Percentiles rank a stretch among this genome's conserved stretches.
Conservation (phyloP, 1,284 basidiomycete genomes). For the Salmacisia buchloeana region DNA sequence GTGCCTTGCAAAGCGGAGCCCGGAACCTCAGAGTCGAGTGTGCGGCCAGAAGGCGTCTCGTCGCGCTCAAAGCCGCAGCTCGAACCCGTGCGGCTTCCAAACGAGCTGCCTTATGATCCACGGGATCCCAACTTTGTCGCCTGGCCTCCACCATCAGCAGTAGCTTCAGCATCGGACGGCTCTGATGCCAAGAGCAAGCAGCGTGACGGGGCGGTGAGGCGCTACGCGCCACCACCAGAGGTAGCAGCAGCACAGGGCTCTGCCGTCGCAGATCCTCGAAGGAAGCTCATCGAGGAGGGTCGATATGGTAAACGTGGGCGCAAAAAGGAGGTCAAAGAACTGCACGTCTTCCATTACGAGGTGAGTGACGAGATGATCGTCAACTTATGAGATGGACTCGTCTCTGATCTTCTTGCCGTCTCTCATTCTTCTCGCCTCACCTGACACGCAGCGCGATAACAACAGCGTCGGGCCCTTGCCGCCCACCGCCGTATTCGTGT, state of each 20-base stretch:
- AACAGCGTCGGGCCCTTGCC: constrained; percentile 72
- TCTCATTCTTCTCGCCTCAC: background rate
- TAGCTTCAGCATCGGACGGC: constrained; percentile 8
- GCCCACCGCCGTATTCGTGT: constrained; percentile 65
- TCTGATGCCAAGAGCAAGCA: constrained; percentile 1
- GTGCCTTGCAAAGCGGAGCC: no score
- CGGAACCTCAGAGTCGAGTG: no score
- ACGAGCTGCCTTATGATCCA: constrained; percentile 23
- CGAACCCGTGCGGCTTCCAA: constrained; percentile 19
- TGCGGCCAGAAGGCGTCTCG: background rate
- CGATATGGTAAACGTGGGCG: background rate
- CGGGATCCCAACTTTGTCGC: constrained; percentile 17
- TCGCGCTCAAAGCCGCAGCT: background rate
- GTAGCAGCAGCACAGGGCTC: background rate
- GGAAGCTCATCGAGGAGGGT: background rate
- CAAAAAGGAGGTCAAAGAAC: constrained; percentile 4
- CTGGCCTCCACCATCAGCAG: constrained; percentile 6
- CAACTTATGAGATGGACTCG: background rate
- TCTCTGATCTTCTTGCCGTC: background rate
- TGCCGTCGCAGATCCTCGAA: constrained; percentile 2
- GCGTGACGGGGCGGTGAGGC: background rate
- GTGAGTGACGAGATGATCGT: constrained; percentile 4
- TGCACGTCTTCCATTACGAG: constrained; percentile 2
- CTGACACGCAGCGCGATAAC: constrained; percentile 63
- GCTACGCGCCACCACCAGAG: no score